Conservation (phyloP, 2,329 filamentous ascomycete genomes). For the Microcera coccophila region DNA sequence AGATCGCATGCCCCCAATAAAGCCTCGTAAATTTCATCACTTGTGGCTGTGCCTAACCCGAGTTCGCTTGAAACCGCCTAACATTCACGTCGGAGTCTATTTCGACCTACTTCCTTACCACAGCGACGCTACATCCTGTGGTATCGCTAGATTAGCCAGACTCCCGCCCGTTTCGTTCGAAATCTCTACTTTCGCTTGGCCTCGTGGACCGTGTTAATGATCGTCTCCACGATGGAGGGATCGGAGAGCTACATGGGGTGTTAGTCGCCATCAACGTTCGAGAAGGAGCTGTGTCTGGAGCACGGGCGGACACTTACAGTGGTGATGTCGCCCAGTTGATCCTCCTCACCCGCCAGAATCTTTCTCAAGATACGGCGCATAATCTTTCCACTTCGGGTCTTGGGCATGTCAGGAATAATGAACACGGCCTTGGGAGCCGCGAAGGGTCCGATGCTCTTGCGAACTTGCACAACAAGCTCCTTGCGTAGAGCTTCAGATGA, state of each 20-base stretch:
- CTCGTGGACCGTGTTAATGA: conserved; percentile 76
- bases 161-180: neutral
- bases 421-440: conserved; percentile 92
- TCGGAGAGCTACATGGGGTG: conserved; percentile 66
- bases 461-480: conserved; percentile 89
- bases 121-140: conserved; percentile 23
- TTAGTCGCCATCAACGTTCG: conserved; percentile 10
- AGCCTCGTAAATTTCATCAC: conserved; percentile 17
- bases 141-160: conserved; percentile 23
- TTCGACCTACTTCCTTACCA: conserved; percentile 15
- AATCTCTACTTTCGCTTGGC: conserved; percentile 47
- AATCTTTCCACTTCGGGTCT: conserved; percentile 97
- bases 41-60: no score
- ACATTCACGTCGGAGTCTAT: conserved; percentile 13
- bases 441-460: conserved; percentile 96
- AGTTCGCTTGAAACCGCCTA: conserved; percentile 24
- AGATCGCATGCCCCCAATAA: conserved; percentile 15
- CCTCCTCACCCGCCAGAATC: conserved; percentile 95
- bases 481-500: conserved; percentile 78
- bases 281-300: neutral
- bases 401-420: conserved; percentile 88
- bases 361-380: conserved; percentile 97
- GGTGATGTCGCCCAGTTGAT: conserved; percentile 88
- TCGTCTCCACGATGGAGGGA: conserved; percentile 82
- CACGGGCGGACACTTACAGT: conserved; percentile 59